A percentile compares a stretch with the other conserved stretches of the same genome.
Conservation (phyloP, 768 basidiomycete species). For the Lyophyllum shimeji region DNA sequence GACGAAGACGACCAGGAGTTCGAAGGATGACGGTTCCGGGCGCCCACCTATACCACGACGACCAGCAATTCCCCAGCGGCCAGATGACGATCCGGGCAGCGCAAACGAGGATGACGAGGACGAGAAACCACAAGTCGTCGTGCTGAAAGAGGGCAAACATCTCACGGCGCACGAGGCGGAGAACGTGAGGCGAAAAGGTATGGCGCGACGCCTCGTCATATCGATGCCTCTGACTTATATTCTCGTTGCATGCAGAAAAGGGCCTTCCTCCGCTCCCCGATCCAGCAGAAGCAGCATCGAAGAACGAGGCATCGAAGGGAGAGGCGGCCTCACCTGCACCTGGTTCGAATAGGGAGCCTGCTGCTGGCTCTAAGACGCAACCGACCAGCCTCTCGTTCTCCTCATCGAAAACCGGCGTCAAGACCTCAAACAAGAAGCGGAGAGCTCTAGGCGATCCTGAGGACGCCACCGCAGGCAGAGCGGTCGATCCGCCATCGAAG, state of each 20-base stretch:
- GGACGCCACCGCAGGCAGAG: slow-evolving; percentile 32
- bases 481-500: slow-evolving; percentile 31
- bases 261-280: slow-evolving; percentile 58
- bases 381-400: slow-evolving; percentile 44
- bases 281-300: slow-evolving; percentile 22
- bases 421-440: slow-evolving; percentile 35
- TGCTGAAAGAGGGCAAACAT: slow-evolving; percentile 87
- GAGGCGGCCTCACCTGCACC: slow-evolving; percentile 12
- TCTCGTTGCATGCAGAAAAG: slow-evolving; percentile 41
- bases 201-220: neutral
- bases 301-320: slow-evolving; percentile 12
- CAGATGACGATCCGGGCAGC: slow-evolving; percentile 67
- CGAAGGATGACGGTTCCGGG: slow-evolving; percentile 66
- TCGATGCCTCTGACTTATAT: neutral
- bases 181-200: slow-evolving; percentile 74
- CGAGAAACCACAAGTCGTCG: slow-evolving; percentile 88
- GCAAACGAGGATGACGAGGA: slow-evolving; percentile 72
- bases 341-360: slow-evolving; percentile 6
- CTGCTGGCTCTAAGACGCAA: slow-evolving; percentile 19
- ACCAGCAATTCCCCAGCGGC: slow-evolving; percentile 71
- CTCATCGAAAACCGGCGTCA: slow-evolving; percentile 31
- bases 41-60: slow-evolving; percentile 73
- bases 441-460: slow-evolving; percentile 32
- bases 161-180: slow-evolving; percentile 75
- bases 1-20: slow-evolving; percentile 49